Evolutionary conservation across 2,329 filamentous ascomycete genomes (phyloP), one percentile per base, ranked within the genome.

Genomic region (Rhynchosporium agropyri): DNA sequence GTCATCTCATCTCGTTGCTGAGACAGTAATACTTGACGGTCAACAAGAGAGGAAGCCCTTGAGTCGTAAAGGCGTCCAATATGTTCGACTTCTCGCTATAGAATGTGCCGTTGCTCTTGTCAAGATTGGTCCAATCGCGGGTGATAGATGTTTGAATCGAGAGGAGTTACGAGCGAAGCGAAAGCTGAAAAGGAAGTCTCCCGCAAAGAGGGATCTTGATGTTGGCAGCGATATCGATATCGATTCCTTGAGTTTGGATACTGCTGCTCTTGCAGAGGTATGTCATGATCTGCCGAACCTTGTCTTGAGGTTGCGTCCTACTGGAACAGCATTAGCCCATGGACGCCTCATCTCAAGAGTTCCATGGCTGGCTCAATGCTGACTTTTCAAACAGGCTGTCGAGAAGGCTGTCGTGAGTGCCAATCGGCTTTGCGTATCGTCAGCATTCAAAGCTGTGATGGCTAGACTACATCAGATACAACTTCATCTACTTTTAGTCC

Each of bases 401-500:
- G 69, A 71, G 46, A 64, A 60, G 20, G 20, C 20, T 20, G 20
- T 20, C 20, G 20, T 20, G 1, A 20, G 20, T 13, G 49, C 59
- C n/a, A 61, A 62, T 28, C 69, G 65, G 68, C 54, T n/a, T 42
- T 20, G 48, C 4, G 58, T 51, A 10, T 20, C 43, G 3, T 13
- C 31, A 28, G 49, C 43, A 3, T 38, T 66, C 2, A 31, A 62
- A 7, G 54, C 54, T 7, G 62, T 54, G 28, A 62, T 66, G 40
- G 55, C 61, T 13, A 54, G 66, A 26, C 58, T 72, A 15, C 62
- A 67, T 46, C 60, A 69, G 10, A 31, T 71, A 26, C 70, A 71
- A 46, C 63, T 69, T 13, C 64, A 68, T 64, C 63, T 71, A 55
- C 62, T 72, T 20, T 58, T 72, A 12, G 63, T 72, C 4, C 65